Conservation (phyloP, 768 basidiomycete species). For the Gymnopilus junonius region DNA sequence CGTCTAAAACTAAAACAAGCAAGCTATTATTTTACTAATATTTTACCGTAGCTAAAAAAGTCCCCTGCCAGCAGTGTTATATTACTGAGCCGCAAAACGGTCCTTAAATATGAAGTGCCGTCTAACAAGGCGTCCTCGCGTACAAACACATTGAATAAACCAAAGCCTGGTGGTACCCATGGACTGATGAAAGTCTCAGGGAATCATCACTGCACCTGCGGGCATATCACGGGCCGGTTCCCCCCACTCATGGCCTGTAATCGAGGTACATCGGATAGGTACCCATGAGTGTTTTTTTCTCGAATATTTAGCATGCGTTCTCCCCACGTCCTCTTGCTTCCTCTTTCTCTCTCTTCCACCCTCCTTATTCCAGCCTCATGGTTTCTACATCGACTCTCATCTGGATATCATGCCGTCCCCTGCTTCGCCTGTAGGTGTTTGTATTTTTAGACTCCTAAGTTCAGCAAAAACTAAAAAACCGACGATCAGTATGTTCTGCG, state of each 20-base stretch:
- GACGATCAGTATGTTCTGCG: constrained; percentile 53
- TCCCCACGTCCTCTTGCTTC: constrained; percentile 10
- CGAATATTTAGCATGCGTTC: background rate
- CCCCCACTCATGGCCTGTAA: too few species aligned
- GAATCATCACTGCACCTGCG: background rate
- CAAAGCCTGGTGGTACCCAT: too few species aligned
- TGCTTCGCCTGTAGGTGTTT: constrained; percentile 66
- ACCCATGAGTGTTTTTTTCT: constrained; percentile 6
- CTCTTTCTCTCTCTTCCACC: background rate
- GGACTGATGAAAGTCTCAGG: background rate
- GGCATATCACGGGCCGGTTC: background rate
- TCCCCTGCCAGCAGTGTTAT: too few species aligned
- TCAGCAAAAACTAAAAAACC: background rate
- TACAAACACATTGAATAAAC: too few species aligned
- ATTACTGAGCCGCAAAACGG: too few species aligned
- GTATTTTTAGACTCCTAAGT: constrained; percentile 5
- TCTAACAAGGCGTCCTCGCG: too few species aligned
- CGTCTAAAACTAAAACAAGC: too few species aligned
- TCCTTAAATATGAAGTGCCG: background rate
- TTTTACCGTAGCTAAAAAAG: too few species aligned
- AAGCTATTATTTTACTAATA: too few species aligned
- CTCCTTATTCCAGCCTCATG: constrained; percentile 13
- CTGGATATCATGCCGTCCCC: constrained; percentile 65
- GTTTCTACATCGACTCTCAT: constrained; percentile 49
- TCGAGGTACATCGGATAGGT: background rate